A percentile compares a stretch with the other conserved stretches of the same genome.
phyloP scores from a whole-genome alignment of 768 basidiomycete species.

The Dacryopinax primogenitus region DNA sequence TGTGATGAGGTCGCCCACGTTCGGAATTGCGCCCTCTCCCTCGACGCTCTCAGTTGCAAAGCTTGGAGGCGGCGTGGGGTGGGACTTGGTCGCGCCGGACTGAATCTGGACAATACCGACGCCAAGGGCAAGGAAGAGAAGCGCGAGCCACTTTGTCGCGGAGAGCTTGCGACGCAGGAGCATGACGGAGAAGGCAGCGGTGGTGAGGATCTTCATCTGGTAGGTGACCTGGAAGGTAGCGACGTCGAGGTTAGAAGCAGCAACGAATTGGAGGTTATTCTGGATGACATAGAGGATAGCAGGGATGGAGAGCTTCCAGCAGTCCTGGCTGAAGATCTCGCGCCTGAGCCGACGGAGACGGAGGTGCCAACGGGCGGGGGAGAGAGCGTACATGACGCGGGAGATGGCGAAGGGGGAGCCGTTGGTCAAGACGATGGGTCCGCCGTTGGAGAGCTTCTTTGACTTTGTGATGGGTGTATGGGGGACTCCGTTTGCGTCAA shows the following conservation, averaged over 20 bases:
- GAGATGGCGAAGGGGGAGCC: conserved; percentile 14
- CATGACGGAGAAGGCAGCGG: conserved; percentile 75
- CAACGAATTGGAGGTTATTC: conserved; percentile 92
- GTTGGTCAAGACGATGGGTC: conserved; percentile 17
- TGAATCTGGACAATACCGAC: conserved; percentile 91
- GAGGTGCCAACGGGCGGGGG: conserved; percentile 27
- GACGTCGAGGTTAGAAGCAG: conserved; percentile 83
- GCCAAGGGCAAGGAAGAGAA: conserved; percentile 74
- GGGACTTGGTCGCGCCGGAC: conserved; percentile 26
- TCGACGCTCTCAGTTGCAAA: conserved; percentile 13
- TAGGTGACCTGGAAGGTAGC: conserved; percentile 96
- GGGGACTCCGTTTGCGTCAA: conserved; percentile 24
- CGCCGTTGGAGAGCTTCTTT: conserved; percentile 7
- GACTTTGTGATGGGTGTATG: conserved; percentile 12
- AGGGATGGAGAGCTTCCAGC: conserved; percentile 95
- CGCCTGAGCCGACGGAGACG: conserved; percentile 46
- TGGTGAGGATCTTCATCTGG: conserved; percentile 95
- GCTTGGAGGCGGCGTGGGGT: conserved; percentile 11
- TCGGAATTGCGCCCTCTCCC: conserved; percentile 17
- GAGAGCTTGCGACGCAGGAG: conserved; percentile 65
- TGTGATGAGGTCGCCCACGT: conserved; percentile 24
- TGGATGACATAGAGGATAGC: conserved; percentile 93
- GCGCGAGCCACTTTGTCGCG: conserved; percentile 67
- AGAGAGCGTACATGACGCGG: conserved; percentile 15
- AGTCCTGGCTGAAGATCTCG: conserved; percentile 77